Evolutionary conservation across 148 eudicot species (phyloP).

Genomic region (Cornus kousa): DNA sequence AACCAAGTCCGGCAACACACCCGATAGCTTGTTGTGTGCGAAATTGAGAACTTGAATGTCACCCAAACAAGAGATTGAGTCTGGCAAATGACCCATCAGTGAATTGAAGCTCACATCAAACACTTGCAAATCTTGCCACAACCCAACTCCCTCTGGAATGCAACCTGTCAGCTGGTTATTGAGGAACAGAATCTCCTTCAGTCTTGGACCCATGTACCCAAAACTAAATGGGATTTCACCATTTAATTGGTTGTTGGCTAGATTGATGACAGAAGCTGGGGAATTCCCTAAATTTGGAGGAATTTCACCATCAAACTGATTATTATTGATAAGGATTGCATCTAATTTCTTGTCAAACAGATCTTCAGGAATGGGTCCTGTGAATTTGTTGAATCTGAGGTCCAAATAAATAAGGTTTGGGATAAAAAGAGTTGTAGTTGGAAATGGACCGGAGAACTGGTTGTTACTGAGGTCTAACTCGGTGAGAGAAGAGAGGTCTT

Average conservation of each 20-base stretch:
- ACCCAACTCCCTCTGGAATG: slow-evolving; percentile 70
- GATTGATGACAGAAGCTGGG: slow-evolving; percentile 73
- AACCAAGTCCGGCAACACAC: slow-evolving; percentile 65
- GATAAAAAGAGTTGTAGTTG: slow-evolving; percentile 33
- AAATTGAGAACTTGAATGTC: slow-evolving; percentile 67
- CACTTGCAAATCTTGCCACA: slow-evolving; percentile 69
- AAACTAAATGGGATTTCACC: slow-evolving; percentile 72
- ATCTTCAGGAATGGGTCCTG: slow-evolving; percentile 56
- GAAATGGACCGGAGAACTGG: slow-evolving; percentile 66
- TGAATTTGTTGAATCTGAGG: slow-evolving; percentile 64
- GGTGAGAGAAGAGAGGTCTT: slow-evolving; percentile 37
- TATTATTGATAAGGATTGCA: slow-evolving; percentile 82
- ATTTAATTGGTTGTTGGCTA: slow-evolving; percentile 61
- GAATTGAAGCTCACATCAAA: slow-evolving; percentile 69
- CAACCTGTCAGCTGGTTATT: slow-evolving; percentile 78
- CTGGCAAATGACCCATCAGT: slow-evolving; percentile 75
- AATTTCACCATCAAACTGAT: slow-evolving; percentile 50
- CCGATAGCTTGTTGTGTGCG: slow-evolving; percentile 65
- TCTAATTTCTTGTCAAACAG: slow-evolving; percentile 62
- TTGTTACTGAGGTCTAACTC: slow-evolving; percentile 97
- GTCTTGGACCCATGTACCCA: slow-evolving; percentile 47
- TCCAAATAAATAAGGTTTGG: slow-evolving; percentile 67
- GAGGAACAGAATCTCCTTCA: slow-evolving; percentile 69
- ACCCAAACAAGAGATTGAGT: slow-evolving; percentile 61
- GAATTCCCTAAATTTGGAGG: slow-evolving; percentile 74